Base-by-base conservation (phyloP, 352 stramenopile genomes). In the Globisporangium radiosum region DNA sequence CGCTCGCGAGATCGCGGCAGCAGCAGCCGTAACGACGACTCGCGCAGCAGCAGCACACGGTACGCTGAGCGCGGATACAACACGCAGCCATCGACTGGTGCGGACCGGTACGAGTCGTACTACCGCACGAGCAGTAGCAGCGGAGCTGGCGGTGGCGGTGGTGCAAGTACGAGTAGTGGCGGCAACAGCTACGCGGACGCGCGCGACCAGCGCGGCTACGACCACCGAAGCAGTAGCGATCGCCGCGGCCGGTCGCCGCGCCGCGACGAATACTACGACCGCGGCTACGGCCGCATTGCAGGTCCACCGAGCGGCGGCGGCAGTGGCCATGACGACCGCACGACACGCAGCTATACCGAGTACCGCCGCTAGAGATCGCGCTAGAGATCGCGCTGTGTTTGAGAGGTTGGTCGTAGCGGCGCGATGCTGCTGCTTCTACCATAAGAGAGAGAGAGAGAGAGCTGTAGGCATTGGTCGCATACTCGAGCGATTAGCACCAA, bases 271-370 rank as follows among this genome's bases (percentile, higher is more conserved):
- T 58, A 58, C 52, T 62, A 59, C 42, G 55, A 62, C 43, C 61
- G 61, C 14, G 75, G 75, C 14, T 82, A 82, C 54, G 63, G 73
- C 59, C 69, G 69, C n/a, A 54, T 59, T 37, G 11, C 52, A 5
- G 52, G 52, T 51, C 51, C 57, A 7, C 45, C 70, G 6, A 50
- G 61, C 39, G 56, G 63, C 44, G 55, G 63, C 43, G 25, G 45
- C 45, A 50, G 45, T 60, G 78, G 73, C 38, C 76, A 85, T 47
- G 80, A 87, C 33, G 80, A 87, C 55, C 77, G 77, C 55, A 74
- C 64, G 54, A 73, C 66, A 43, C 78, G 78, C 55, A 71, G 66
- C 62, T 85, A 88, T 58, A 56, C 60, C 45, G 62, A 78, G 54
- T 87, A 84, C 49, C 64, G 66, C 25, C 73, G 70, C 47, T 83